These are phyloP conservation scores for Mycena kentingensis DNA, from an alignment of 768 basidiomycete genomes.

Conservation along the genomic window DNA sequence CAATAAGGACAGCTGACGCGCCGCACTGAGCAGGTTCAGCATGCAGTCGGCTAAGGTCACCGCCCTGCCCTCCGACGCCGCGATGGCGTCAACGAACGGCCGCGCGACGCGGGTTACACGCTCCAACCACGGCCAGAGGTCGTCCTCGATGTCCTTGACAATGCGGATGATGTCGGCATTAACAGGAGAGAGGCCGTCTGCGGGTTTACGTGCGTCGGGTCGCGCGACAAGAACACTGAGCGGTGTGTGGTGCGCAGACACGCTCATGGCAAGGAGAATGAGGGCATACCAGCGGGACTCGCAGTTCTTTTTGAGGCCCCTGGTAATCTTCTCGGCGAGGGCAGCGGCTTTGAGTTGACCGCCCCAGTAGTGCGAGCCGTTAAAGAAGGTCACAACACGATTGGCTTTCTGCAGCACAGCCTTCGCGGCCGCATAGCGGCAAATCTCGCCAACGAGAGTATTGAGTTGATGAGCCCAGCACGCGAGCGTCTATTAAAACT, in stretches of 20 bases:
- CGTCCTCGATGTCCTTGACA: background rate
- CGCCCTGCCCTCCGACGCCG: conserved; percentile 28
- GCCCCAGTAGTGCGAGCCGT: conserved; percentile 37
- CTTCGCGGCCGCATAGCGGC: too few relatives aligned
- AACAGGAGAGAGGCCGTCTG: conserved; percentile 6
- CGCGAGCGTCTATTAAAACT: too few relatives aligned
- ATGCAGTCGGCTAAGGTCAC: conserved; percentile 32
- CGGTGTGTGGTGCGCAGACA: conserved; percentile 8
- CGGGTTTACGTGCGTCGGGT: conserved; percentile 20
- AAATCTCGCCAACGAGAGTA: too few relatives aligned
- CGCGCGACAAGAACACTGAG: conserved; percentile 9
- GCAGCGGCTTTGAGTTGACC: conserved; percentile 30
- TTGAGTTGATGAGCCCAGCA: too few relatives aligned
- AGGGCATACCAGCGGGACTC: conserved; percentile 31
- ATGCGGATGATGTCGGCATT: conserved; percentile 4
- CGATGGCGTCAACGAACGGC: conserved; percentile 33
- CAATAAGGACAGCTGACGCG: conserved; percentile 16
- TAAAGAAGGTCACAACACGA: conserved; percentile 37
- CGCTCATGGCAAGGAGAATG: conserved; percentile 27
- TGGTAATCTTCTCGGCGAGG: conserved; percentile 10
- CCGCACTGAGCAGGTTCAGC: conserved; percentile 28
- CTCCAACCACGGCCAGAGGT: background rate
- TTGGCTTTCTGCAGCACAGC: too few relatives aligned
- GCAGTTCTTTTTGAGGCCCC: conserved; percentile 27
- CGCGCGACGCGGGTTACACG: conserved; percentile 26